Base-by-base conservation (phyloP, 768 basidiomycete genomes). In the Hypholoma sublateritium region DNA sequence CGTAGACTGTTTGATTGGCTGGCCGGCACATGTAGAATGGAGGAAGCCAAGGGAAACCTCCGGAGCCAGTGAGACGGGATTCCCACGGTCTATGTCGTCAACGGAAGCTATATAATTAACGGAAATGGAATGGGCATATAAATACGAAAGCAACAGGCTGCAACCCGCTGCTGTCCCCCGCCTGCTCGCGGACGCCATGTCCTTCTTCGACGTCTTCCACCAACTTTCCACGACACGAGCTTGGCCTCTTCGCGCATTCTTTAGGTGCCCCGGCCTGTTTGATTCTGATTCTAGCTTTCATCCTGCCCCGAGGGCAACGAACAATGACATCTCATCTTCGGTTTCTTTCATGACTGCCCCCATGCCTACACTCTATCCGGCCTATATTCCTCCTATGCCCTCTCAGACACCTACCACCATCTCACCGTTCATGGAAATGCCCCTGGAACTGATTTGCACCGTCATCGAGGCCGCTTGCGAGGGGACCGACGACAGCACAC, bases 391-490 rank as follows among this genome's bases (percentile, higher is more conserved):
- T 32, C 28, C 28, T 32, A 32, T 32, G 28, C 53, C 62, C 36
- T 43, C 48, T 54, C 50, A 32, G 42, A 53, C 48, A 54, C 21
- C 51, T 17, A 28, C 45, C 36, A 54, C 57, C 41, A 37, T 49
- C 32, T 11, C 53, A n/a, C 21, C 56, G 19, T 46, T 58, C 3
- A 59, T 62, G 21, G 59, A 59, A 22, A 67, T 90, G 39, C 89
- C 89, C 9, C 74, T 86, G 59, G 89, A 90, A 70, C 65, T 91
- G 46, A 77, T 85, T 41, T 70, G 87, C 55, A 65, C 78, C 62
- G 83, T 91, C 67, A 79, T 90, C 60, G 86, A 89, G 68, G 69
- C 77, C 13, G 80, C 81, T 3, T 80, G 75, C 53, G 71, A 74
- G 41, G 70, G 76, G 48, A 70, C 75, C 34, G 67, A 72, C 24